Evolutionary conservation across 2,329 filamentous ascomycete genomes (phyloP).

Genomic region (Balansia obtecta): DNA sequence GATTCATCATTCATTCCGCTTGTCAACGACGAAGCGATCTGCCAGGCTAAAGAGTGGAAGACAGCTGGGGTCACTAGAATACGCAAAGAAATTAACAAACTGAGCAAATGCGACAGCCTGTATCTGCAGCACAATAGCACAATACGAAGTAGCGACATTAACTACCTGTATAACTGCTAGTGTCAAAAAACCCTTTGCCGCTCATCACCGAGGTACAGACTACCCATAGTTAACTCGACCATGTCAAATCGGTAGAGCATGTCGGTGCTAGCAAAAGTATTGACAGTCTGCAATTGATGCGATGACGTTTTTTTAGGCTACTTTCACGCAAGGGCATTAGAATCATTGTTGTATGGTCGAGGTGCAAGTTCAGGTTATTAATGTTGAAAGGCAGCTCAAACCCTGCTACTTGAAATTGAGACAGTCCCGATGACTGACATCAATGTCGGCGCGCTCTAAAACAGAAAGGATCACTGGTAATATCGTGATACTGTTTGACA

Average conservation of each 20-base stretch:
- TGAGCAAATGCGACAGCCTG: neutral
- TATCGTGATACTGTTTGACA: neutral
- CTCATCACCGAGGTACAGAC: constrained; percentile 19
- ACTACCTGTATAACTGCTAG: constrained; percentile 16
- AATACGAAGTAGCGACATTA: constrained; percentile 10
- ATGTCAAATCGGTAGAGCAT: constrained; percentile 26
- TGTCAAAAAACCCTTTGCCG: constrained; percentile 14
- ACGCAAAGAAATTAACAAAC: too few relatives aligned
- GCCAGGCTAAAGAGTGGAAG: too few relatives aligned
- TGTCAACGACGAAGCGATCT: too few relatives aligned
- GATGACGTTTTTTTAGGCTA: too few relatives aligned
- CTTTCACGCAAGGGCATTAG: too few relatives aligned
- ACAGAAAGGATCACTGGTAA: neutral
- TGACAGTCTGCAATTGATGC: too few relatives aligned
- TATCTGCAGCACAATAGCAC: constrained; percentile 14
- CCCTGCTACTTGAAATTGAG: constrained; percentile 28
- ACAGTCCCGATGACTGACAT: constrained; percentile 23
- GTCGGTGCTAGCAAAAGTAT: too few relatives aligned
- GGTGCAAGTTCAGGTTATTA: constrained; percentile 33
- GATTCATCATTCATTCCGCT: too few relatives aligned
- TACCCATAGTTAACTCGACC: constrained; percentile 13
- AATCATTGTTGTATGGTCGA: too few relatives aligned
- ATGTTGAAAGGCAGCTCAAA: constrained; percentile 33
- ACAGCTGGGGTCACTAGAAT: too few relatives aligned
- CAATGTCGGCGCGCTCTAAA: constrained; percentile 15